Evolutionary conservation across 2,329 filamentous ascomycete species (phyloP).

Genomic region (Penicillium sclerotigenum): DNA sequence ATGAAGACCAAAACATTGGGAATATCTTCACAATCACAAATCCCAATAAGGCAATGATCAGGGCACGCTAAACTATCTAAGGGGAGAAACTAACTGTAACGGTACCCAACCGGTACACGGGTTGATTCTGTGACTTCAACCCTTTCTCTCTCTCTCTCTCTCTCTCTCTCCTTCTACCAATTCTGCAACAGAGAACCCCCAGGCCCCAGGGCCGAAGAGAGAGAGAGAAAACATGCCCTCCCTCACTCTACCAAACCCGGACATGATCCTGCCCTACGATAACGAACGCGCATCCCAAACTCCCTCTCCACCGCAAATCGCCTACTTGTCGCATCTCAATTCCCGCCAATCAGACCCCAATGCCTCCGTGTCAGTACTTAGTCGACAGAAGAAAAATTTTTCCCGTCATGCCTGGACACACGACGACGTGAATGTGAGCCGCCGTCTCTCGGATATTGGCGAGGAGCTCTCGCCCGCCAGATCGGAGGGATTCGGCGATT

Average conservation of each 20-base stretch:
- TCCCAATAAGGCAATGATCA: slow-evolving; percentile 24
- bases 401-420: slow-evolving; percentile 37
- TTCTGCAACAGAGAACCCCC: background rate
- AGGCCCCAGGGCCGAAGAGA: slow-evolving; percentile 11
- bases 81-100: slow-evolving; percentile 11
- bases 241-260: slow-evolving; percentile 86
- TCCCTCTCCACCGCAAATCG: slow-evolving; percentile 52
- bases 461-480: slow-evolving; percentile 38
- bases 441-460: slow-evolving; percentile 46
- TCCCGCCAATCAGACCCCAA: slow-evolving; percentile 32
- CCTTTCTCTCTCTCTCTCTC: slow-evolving; percentile 5
- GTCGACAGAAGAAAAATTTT: slow-evolving; percentile 28
- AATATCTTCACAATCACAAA: slow-evolving; percentile 10
- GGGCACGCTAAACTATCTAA: slow-evolving; percentile 23
- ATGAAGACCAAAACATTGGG: background rate
- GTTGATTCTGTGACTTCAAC: background rate
- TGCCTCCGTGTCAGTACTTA: slow-evolving; percentile 4
- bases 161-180: background rate
- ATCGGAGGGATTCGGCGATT: slow-evolving; percentile 18
- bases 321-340: slow-evolving; percentile 43
- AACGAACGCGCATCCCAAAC: slow-evolving; percentile 49
- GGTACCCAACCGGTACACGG: background rate
- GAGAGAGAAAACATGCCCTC: slow-evolving; percentile 55
- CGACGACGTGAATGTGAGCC: slow-evolving; percentile 38
- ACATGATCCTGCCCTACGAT: slow-evolving; percentile 86